A percentile compares a stretch with the other conserved stretches of the same genome.
Evolutionary conservation across 106 monocot species (phyloP).

Genomic region (Ottelia alismoides): DNA sequence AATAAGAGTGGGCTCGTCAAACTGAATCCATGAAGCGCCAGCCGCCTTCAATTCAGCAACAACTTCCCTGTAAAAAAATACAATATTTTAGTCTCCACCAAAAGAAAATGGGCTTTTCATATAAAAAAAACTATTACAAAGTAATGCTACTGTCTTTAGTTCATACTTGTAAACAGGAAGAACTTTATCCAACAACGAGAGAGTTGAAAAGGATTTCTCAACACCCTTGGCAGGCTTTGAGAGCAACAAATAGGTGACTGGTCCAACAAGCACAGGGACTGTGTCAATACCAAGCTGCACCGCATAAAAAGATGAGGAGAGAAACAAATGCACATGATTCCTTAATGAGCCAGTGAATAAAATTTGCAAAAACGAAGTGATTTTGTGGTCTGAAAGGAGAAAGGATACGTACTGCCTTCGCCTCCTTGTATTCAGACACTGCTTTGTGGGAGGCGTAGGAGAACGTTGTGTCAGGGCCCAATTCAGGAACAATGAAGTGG

Average conservation of each 20-base stretch:
- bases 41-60: constrained; percentile 75
- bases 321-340: too few relatives aligned
- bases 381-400: too few relatives aligned
- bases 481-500: constrained; percentile 80
- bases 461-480: constrained; percentile 87
- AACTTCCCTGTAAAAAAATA: constrained; percentile 53
- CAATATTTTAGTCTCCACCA: too few relatives aligned
- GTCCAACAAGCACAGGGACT: constrained; percentile 76
- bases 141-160: too few relatives aligned
- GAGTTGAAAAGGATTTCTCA: constrained; percentile 59
- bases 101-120: too few relatives aligned
- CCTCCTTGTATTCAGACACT: constrained; percentile 86
- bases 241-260: constrained; percentile 76
- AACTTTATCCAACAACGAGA: constrained; percentile 49
- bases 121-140: too few relatives aligned
- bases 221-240: constrained; percentile 84
- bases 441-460: constrained; percentile 91
- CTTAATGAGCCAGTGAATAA: too few relatives aligned
- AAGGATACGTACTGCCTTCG: constrained; percentile 75
- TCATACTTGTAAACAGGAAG: constrained; percentile 86
- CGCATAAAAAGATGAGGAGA: too few relatives aligned
- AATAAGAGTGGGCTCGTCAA: constrained; percentile 81
- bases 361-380: too few relatives aligned
- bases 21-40: constrained; percentile 89
- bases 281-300: constrained; percentile 76